phyloP scores from a whole-genome alignment of 257 asterid genomes.

The Nicotiana otophora region DNA sequence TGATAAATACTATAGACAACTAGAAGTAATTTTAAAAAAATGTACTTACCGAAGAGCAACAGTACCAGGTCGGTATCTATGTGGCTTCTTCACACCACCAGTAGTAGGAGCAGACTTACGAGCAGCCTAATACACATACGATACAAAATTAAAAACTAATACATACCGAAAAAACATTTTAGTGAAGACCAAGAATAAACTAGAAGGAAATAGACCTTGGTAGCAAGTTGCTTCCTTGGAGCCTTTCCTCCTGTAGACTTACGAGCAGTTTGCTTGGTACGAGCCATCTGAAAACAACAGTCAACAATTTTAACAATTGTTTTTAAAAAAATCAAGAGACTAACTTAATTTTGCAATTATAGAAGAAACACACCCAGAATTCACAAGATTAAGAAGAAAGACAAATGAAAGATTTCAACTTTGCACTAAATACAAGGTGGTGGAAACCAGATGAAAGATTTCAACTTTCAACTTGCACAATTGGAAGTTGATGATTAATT shows the following conservation, averaged over 20 bases:
- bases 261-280: constrained; percentile 70
- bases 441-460: not conserved
- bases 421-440: no score
- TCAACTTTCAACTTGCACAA: not conserved
- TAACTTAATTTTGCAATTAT: no score
- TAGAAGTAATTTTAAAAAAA: no score
- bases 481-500: not conserved
- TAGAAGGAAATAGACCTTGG: constrained; percentile 27
- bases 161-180: not conserved
- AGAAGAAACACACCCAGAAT: not conserved
- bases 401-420: not conserved
- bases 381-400: not conserved
- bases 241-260: constrained; percentile 73
- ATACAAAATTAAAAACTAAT: not conserved
- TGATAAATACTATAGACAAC: no score
- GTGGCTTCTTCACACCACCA: constrained; percentile 71
- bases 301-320: no score
- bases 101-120: constrained; percentile 81
- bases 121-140: constrained; percentile 37
- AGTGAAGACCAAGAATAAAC: not conserved
- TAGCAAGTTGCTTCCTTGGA: constrained; percentile 61
- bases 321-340: not conserved
- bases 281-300: constrained; percentile 39
- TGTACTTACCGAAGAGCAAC: constrained; percentile 53
- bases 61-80: constrained; percentile 63